Base-by-base conservation (phyloP, 805 yeast species). In the Kluyveromyces starmeri region DNA sequence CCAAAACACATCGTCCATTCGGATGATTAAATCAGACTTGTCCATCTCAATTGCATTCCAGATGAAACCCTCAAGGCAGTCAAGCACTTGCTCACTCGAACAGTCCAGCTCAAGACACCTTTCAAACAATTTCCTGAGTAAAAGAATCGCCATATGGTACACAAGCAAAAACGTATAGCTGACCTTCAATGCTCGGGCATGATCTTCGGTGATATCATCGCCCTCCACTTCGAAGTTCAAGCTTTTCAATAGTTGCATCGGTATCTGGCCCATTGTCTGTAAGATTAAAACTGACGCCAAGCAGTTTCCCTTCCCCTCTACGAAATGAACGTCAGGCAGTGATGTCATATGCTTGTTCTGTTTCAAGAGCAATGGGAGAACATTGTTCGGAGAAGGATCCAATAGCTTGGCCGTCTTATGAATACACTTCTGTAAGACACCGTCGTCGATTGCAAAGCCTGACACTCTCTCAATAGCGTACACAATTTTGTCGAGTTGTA, bases 21-120 rank as follows among this genome's bases (percentile, higher is more conserved):
- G 30, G 8, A 39, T 36, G 2, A 39, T 16, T 16, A 39, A 14
- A 17, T 39, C 39, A 1, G 39, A 24, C 18, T 30, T 36, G 11
- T 33, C 34, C 24, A 34, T 36, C 17, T 32, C 26, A 17, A 39
- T 30, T 10, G 42, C 32, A 12, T 33, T 39, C 27, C 32, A 27
- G 18, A 39, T n/a, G 30, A 39, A 36, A 2, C 37, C 39, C 24
- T 39, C 42, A 20, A 39, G 24, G 24, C 42, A 32, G 8, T 19
- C 27, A 8, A 36, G 24, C 4, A 39, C 17, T 10, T 33, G 17
- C 3, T 34, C 15, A 8, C 13, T 10, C 6, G 30, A 23, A 14
- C 32, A 27, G 5, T 19, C 17, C 11, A n/a, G 19, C 2, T 28
- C 20, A 27, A 30, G 26, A 30, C 33, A 30, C 15, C 12, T 13